Percentiles rank a stretch among this genome's conserved stretches.
Conservation (phyloP, 1,284 basidiomycete species). For the Ustilago nuda region DNA sequence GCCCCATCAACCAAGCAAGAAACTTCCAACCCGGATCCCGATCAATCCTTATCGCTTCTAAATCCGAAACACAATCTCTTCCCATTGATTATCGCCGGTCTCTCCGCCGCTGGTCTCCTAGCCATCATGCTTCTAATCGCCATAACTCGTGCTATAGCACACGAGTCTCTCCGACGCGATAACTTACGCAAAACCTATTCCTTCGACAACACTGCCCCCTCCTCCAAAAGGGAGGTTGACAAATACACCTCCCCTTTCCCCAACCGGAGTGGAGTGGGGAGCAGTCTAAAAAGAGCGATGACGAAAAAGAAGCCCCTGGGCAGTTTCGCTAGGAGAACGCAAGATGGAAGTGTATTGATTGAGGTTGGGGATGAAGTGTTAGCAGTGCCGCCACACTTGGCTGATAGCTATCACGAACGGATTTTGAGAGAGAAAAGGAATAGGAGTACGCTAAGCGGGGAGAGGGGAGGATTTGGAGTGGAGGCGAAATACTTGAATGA, state of each 20-base stretch:
- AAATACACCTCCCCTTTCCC: constrained; percentile 11
- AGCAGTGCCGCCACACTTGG: constrained; percentile 50
- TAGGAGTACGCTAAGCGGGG: background rate
- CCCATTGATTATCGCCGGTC: constrained; percentile 45
- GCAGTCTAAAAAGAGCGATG: constrained; percentile 36
- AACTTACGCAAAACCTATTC: constrained; percentile 25
- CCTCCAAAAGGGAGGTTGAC: constrained; percentile 3
- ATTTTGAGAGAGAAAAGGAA: constrained; percentile 21
- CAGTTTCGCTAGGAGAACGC: constrained; percentile 39
- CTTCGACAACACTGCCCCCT: constrained; percentile 15
- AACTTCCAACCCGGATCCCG: background rate
- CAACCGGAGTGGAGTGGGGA: background rate
- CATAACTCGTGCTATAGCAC: constrained; percentile 35
- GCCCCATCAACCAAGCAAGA: background rate
- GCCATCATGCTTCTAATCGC: constrained; percentile 49
- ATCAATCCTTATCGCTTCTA: background rate
- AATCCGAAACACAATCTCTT: constrained; percentile 48
- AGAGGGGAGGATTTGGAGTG: constrained; percentile 17
- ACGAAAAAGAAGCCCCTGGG: constrained; percentile 48
- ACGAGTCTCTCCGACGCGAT: constrained; percentile 38
- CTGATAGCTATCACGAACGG: constrained; percentile 43
- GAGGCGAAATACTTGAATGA: constrained; percentile 29
- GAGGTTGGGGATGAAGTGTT: constrained; percentile 61
- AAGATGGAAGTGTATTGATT: constrained; percentile 50
- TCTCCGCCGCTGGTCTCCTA: constrained; percentile 29